Base-by-base conservation (phyloP, 805 yeast genomes). In the Kodamaea neixiangensis region DNA sequence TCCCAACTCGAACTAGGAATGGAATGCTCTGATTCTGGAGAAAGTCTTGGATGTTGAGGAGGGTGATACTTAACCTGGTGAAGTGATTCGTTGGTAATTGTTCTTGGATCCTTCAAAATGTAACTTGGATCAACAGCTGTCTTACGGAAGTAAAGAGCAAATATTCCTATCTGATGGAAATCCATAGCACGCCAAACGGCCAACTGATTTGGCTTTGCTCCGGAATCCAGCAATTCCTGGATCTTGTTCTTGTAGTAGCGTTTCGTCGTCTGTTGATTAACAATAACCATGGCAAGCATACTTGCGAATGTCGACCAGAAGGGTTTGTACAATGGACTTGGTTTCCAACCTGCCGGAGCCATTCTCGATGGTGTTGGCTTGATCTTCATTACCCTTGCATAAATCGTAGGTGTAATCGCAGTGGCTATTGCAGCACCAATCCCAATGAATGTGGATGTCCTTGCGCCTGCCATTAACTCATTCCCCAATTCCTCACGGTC, bases 131-230 rank as follows among this genome's bases (percentile, higher is more conserved):
- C 62, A 6, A 53, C 47, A 4, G 62, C 56, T 5, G 67, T 52
- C 41, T 59, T 58, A 25, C 52, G 48, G 48, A 54, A 64, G 57
- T 64, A 64, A 33, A 59, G 51, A 49, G 61, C 70, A 55, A 72
- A 74, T 22, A 71, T 52, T 4, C 72, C 65, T 5, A 72, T 63
- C 37, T 67, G 73, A 44, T 64, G 69, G 22, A 64, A 63, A 46
- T 69, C 72, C 65, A 73, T 64, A 11, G 71, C 46, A 52, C 63
- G 63, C 78, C 78, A 74, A 14, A 65, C 72, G 6, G 55, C 52
- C 38, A 57, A 53, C 48, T 62, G 64, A 15, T 58, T 56, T 17
- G 46, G 42, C 37, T 58, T 48, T 17, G 52, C 52, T 45, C 46
- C 52, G 22, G 48, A 48, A 10, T 52, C 52, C 29, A 57, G 61